These are phyloP conservation scores for Kazachstania kunashirensis DNA, from an alignment of 805 yeast genomes.

Conservation along the genomic window DNA sequence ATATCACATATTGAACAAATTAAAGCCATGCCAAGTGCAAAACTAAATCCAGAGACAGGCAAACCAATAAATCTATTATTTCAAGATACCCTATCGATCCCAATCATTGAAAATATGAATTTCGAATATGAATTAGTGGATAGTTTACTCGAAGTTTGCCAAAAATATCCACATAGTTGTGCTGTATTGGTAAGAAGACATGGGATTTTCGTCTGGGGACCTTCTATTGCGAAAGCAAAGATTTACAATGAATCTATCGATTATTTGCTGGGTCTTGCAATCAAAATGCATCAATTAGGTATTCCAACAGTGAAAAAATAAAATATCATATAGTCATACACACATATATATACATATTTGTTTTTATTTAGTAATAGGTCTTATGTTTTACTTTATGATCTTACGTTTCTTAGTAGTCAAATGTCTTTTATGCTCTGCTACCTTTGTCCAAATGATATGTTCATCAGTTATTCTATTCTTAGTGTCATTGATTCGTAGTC, in stretches of 20 bases:
- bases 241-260: slow-evolving; percentile 89
- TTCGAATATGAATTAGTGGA: slow-evolving; percentile 77
- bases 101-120: slow-evolving; percentile 85
- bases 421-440: slow-evolving; percentile 1
- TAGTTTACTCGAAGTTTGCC: slow-evolving; percentile 52
- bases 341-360: not conserved
- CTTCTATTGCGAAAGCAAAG: slow-evolving; percentile 84
- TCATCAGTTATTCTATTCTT: slow-evolving; percentile 19
- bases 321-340: not conserved
- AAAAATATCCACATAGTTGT: slow-evolving; percentile 63
- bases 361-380: too few relatives aligned
- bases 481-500: slow-evolving; percentile 21
- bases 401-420: slow-evolving; percentile 2
- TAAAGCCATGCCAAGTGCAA: slow-evolving; percentile 73
- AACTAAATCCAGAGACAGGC: slow-evolving; percentile 34
- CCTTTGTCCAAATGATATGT: slow-evolving; percentile 24
- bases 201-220: slow-evolving; percentile 97
- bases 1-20: slow-evolving; percentile 83
- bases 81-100: slow-evolving; percentile 69
- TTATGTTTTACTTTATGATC: not conserved
- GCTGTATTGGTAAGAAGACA: slow-evolving; percentile 89
- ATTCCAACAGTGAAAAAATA: slow-evolving; percentile 36
- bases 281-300: slow-evolving; percentile 68
- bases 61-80: slow-evolving; percentile 54
- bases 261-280: slow-evolving; percentile 73